Conservation (phyloP, 1,139 yeast species). For the Saccharomycopsis hybrid region DNA sequence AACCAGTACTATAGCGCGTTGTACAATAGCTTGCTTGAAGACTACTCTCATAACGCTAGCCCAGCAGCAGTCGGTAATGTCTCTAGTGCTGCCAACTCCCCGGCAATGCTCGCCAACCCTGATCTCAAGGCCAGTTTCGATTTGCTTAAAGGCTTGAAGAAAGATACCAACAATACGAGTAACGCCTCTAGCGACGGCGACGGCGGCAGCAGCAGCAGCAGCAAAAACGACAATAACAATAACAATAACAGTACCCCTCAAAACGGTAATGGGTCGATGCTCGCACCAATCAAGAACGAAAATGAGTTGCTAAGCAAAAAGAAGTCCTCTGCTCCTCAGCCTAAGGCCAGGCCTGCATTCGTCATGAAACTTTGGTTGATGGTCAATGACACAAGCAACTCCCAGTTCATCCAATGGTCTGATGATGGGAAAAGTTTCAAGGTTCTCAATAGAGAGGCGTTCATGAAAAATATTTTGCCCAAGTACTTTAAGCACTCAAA, state of each 20-base stretch:
- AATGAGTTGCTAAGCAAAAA: background rate
- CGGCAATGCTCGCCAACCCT: background rate
- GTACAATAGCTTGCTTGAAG: background rate
- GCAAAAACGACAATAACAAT: background rate
- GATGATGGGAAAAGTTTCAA: slow-evolving; percentile 81
- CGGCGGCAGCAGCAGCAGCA: background rate
- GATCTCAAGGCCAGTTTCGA: background rate
- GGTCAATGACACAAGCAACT: slow-evolving; percentile 76
- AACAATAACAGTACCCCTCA: background rate
- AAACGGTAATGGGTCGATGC: too few relatives aligned
- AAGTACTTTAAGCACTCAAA: slow-evolving; percentile 91
- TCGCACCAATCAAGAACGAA: background rate
- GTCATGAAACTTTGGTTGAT: slow-evolving; percentile 91
- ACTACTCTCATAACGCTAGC: too few relatives aligned
- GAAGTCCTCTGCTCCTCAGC: slow-evolving; percentile 1
- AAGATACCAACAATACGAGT: background rate
- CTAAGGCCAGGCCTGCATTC: slow-evolving; percentile 61
- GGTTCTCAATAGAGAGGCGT: slow-evolving; percentile 77
- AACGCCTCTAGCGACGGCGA: background rate
- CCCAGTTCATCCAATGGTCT: slow-evolving; percentile 73
- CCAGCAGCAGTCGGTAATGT: background rate
- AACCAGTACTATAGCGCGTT: background rate
- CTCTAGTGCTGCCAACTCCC: background rate
- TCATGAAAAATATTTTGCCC: slow-evolving; percentile 79
- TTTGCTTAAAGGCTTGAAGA: background rate